phyloP scores from a whole-genome alignment of 768 basidiomycete species.

The Rhizopogon rudus region DNA sequence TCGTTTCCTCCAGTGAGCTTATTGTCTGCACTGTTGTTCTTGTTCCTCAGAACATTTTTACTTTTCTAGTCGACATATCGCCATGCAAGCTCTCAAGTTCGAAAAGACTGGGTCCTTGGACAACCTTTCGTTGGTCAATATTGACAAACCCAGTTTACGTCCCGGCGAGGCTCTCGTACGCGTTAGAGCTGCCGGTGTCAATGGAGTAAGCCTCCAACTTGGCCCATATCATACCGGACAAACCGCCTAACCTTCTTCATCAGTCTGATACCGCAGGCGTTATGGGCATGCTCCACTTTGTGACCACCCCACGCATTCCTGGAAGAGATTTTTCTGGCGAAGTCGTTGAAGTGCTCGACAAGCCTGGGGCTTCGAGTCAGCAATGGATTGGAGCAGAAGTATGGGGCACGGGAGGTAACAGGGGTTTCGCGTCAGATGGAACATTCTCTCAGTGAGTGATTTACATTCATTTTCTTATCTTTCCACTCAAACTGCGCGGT shows the following conservation, averaged over 20 bases:
- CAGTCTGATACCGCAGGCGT: conserved; percentile 28
- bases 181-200: conserved; percentile 29
- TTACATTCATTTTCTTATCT: neutral
- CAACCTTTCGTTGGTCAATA: conserved; percentile 15
- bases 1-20: neutral
- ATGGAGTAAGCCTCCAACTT: conserved; percentile 19
- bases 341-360: conserved; percentile 27
- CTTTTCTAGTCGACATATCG: neutral
- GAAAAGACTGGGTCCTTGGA: conserved; percentile 27
- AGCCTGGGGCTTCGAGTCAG: conserved; percentile 10
- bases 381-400: conserved; percentile 26
- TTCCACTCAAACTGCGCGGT: neutral
- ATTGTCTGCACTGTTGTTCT: neutral
- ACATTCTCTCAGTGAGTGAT: conserved; percentile 29
- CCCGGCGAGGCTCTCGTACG: conserved; percentile 29
- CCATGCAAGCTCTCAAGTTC: conserved; percentile 29
- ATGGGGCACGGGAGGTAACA: conserved; percentile 29
- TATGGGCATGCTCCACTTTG: conserved; percentile 23
- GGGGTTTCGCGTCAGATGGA: conserved; percentile 28
- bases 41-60: neutral
- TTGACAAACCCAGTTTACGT: conserved; percentile 21
- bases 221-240: neutral
- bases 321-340: conserved; percentile 31
- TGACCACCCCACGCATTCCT: conserved; percentile 26
- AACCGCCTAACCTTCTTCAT: neutral